phyloP scores from a whole-genome alignment of 2,329 filamentous ascomycete genomes.

The Apiospora malaysiana region DNA sequence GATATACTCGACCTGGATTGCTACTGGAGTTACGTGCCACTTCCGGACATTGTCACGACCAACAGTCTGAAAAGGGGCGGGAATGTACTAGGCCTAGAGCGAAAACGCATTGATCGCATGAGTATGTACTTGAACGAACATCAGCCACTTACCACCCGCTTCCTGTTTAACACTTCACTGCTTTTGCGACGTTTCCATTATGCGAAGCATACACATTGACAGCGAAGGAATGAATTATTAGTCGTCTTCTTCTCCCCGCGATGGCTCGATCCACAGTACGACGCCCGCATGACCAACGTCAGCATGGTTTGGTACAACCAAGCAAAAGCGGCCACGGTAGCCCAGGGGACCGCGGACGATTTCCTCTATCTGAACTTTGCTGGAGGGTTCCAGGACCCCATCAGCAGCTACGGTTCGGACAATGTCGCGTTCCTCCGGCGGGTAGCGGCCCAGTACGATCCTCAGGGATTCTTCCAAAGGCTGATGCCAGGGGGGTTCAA shows the following conservation, averaged over 20 bases:
- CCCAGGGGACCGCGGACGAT: not conserved
- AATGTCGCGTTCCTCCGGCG: not conserved
- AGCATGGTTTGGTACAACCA: not conserved
- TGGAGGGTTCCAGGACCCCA: not conserved
- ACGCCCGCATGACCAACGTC: not conserved
- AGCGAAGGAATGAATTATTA: not conserved
- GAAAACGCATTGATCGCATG: not conserved
- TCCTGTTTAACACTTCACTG: too few relatives aligned
- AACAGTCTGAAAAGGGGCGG: not conserved
- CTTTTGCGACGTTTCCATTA: too few relatives aligned
- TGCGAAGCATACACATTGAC: not conserved
- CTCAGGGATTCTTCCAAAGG: not conserved
- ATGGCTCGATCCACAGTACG: not conserved
- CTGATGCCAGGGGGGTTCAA: not conserved
- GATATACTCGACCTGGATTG: not conserved
- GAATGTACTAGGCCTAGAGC: not conserved
- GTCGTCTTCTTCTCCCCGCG: constrained; percentile 8
- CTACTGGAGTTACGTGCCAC: not conserved
- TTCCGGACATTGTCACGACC: not conserved
- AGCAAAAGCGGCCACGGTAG: not conserved
- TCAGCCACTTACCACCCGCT: not conserved
- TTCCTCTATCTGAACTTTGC: not conserved
- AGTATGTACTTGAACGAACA: not conserved
- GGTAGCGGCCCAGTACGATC: not conserved
- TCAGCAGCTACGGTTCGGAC: not conserved